Percentiles rank a stretch among this genome's conserved stretches.
Evolutionary conservation across 2,329 filamentous ascomycete species (phyloP).

Genomic region (Aspergillus tamarii): DNA sequence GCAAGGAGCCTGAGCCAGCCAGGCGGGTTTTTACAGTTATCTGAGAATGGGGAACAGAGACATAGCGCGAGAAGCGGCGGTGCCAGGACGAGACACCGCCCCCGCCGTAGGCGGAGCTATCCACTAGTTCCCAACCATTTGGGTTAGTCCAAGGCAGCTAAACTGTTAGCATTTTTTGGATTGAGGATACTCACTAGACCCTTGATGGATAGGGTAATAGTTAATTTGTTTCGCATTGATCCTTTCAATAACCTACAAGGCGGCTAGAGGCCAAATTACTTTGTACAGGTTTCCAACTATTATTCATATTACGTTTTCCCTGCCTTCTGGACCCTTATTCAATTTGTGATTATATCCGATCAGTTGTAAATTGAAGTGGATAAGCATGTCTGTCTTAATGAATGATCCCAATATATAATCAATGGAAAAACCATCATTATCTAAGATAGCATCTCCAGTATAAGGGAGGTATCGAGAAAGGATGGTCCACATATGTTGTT

Average conservation of each 20-base stretch:
- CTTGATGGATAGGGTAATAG: not conserved
- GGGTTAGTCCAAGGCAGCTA: not conserved
- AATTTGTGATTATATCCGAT: not conserved
- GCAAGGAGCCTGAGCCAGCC: constrained; percentile 28
- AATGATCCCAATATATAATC: not conserved
- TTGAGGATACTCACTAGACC: not conserved
- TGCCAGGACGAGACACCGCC: constrained; percentile 15
- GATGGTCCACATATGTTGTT: not conserved
- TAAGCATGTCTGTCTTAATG: not conserved
- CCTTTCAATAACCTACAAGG: not conserved
- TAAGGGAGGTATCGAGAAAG: not conserved
- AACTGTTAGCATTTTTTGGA: not conserved
- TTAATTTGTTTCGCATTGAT: constrained; percentile 3
- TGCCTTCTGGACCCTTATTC: not conserved
- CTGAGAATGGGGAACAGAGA: constrained; percentile 8
- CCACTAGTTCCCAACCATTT: not conserved
- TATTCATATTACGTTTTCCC: not conserved
- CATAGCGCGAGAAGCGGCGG: constrained; percentile 5
- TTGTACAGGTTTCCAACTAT: not conserved
- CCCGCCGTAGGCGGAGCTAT: constrained; percentile 7
- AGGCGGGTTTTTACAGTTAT: constrained; percentile 14
- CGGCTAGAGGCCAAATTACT: not conserved
- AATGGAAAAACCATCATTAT: not conserved
- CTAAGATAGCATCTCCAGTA: not conserved
- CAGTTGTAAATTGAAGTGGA: not conserved